Evolutionary conservation across 441 rosid species (phyloP).

Genomic region (Croton laevigatus): DNA sequence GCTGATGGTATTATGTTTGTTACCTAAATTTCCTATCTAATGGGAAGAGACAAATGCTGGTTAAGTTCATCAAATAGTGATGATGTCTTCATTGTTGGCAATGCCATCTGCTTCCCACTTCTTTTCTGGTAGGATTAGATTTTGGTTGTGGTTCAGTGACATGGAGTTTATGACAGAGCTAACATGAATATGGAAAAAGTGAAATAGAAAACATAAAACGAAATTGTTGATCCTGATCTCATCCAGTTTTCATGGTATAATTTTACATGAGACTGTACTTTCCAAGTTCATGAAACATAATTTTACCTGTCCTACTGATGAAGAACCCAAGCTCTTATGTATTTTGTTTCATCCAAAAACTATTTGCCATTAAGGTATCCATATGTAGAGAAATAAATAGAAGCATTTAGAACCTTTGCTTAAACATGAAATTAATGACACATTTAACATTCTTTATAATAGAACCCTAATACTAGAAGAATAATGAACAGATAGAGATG

Average conservation of each 20-base stretch:
- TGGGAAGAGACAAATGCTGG: background rate
- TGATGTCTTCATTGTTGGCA: background rate
- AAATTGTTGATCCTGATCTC: background rate
- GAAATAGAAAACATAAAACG: background rate
- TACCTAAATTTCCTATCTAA: background rate
- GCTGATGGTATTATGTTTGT: background rate
- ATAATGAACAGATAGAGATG: background rate
- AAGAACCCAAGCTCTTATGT: background rate
- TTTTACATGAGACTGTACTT: background rate
- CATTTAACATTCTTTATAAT: background rate
- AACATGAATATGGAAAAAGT: background rate
- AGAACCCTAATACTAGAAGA: background rate
- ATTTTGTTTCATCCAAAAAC: background rate
- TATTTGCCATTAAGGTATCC: background rate
- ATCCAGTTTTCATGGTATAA: background rate
- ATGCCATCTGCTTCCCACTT: background rate
- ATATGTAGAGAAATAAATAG: background rate
- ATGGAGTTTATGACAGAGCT: background rate
- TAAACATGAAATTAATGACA: background rate
- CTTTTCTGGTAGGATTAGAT: background rate
- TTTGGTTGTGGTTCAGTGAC: background rate
- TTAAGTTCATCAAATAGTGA: background rate
- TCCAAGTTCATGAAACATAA: background rate
- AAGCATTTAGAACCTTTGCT: background rate
- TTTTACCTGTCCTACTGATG: background rate